Percentiles rank a stretch among this genome's conserved stretches.
Conservation (phyloP, 2,329 filamentous ascomycete species). For the Macroventuria anomochaeta region DNA sequence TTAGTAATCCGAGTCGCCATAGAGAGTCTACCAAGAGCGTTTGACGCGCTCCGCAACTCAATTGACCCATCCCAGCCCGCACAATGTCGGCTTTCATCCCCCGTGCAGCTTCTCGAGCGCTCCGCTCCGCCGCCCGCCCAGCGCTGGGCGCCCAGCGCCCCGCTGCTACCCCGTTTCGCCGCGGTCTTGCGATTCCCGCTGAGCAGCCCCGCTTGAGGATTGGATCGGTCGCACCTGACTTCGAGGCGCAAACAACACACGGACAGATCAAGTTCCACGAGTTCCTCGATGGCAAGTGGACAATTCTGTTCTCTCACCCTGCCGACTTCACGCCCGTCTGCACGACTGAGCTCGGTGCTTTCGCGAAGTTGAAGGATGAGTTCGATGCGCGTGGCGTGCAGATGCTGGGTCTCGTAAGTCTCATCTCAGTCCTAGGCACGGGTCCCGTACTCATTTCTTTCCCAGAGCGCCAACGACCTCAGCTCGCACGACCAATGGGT, state of each 20-base stretch:
- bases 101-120: constrained; percentile 45
- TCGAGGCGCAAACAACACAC: constrained; percentile 79
- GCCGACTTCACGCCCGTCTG: constrained; percentile 93
- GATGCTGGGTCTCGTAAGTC: constrained; percentile 77
- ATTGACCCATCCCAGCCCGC: constrained; percentile 2
- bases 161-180: constrained; percentile 43
- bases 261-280: constrained; percentile 70
- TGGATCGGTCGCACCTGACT: constrained; percentile 70
- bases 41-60: background rate
- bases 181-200: constrained; percentile 46
- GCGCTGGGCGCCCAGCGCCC: constrained; percentile 36
- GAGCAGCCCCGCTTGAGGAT: constrained; percentile 53
- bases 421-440: background rate
- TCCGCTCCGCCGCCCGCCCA: constrained; percentile 37
- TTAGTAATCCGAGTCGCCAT: constrained; percentile 6
- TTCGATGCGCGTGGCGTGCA: constrained; percentile 87
- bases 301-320: constrained; percentile 83
- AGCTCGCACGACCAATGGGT: constrained; percentile 88
- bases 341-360: constrained; percentile 93
- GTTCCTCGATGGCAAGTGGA: constrained; percentile 80
- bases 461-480: constrained; percentile 76
- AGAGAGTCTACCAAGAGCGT: background rate
- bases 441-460: background rate
- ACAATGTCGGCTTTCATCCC: constrained; percentile 46
- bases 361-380: constrained; percentile 86